Conservation (phyloP, 179 eudicot species). For the Beta lomatogona region DNA sequence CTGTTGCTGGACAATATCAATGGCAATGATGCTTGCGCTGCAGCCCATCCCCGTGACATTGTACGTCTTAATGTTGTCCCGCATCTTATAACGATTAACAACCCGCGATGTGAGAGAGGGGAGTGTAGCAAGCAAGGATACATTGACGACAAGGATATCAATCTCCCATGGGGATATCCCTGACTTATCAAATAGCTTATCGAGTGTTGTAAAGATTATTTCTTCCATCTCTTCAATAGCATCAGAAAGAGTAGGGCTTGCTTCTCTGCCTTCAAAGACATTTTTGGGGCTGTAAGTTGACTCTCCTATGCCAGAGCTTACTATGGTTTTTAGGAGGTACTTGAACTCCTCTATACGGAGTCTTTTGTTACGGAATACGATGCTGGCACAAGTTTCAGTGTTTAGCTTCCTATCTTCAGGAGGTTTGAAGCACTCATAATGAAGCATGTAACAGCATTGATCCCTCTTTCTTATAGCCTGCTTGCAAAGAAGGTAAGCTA, state of each 20-base stretch:
- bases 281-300: slow-evolving; percentile 58
- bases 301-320: slow-evolving; percentile 71
- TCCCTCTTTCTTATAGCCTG: slow-evolving; percentile 23
- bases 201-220: slow-evolving; percentile 45
- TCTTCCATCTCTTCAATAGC: slow-evolving; percentile 56
- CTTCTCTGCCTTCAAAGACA: slow-evolving; percentile 45
- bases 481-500: slow-evolving; percentile 37
- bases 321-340: slow-evolving; percentile 55
- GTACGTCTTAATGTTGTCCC: slow-evolving; percentile 47
- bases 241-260: slow-evolving; percentile 35
- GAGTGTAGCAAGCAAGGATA: slow-evolving; percentile 44
- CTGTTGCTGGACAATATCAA: slow-evolving; percentile 48
- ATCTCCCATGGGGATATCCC: slow-evolving; percentile 46
- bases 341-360: slow-evolving; percentile 50
- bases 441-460: slow-evolving; percentile 57
- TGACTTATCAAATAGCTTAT: slow-evolving; percentile 45
- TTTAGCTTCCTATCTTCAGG: slow-evolving; percentile 46
- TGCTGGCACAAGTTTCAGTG: slow-evolving; percentile 42
- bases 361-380: slow-evolving; percentile 43
- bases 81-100: slow-evolving; percentile 64
- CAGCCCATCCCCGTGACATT: slow-evolving; percentile 80
- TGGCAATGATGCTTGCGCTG: slow-evolving; percentile 63
- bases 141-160: slow-evolving; percentile 59
- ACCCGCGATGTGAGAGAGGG: slow-evolving; percentile 60
- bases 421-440: slow-evolving; percentile 67